A percentile compares a stretch with the other conserved stretches of the same genome.
Evolutionary conservation across 2,329 filamentous ascomycete species (phyloP).

Genomic region (Fusarium pseudocircinatum): DNA sequence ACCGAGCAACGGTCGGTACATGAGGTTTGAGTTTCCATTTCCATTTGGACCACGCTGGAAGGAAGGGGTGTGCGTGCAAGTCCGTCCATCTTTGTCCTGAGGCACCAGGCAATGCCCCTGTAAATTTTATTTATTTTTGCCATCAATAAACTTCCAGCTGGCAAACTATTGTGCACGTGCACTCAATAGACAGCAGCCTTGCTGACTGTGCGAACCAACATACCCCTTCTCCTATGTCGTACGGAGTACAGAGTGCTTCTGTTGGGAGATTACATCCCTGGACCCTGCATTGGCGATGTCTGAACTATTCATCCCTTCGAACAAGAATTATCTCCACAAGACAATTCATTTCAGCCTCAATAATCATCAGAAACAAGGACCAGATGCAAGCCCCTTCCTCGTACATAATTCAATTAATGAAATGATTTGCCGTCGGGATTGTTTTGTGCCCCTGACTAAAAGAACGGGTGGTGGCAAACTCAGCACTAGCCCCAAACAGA

Average conservation of each 20-base stretch:
- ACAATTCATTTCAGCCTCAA: conserved; percentile 28
- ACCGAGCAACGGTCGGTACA: conserved; percentile 29
- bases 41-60: conserved; percentile 5
- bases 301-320: conserved; percentile 26
- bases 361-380: conserved; percentile 9
- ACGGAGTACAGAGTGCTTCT: conserved; percentile 16
- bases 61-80: conserved; percentile 18
- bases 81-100: conserved; percentile 1
- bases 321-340: conserved; percentile 27
- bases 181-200: conserved; percentile 16
- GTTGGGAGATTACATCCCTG: conserved; percentile 43
- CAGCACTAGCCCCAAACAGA: conserved; percentile 37
- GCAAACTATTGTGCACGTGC: conserved; percentile 24
- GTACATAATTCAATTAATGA: neutral
- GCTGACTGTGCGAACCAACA: conserved; percentile 1
- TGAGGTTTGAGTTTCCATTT: conserved; percentile 17
- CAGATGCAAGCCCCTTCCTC: conserved; percentile 21
- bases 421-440: neutral
- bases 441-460: conserved; percentile 41
- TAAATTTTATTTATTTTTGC: conserved; percentile 13
- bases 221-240: conserved; percentile 41
- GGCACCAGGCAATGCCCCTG: conserved; percentile 11
- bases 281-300: conserved; percentile 37
- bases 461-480: conserved; percentile 40
- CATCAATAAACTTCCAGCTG: conserved; percentile 5